A percentile compares a stretch with the other conserved stretches of the same genome.
Evolutionary conservation across 352 stramenopile species (phyloP).

Genomic region (Hyaloperonospora arabidopsidis): DNA sequence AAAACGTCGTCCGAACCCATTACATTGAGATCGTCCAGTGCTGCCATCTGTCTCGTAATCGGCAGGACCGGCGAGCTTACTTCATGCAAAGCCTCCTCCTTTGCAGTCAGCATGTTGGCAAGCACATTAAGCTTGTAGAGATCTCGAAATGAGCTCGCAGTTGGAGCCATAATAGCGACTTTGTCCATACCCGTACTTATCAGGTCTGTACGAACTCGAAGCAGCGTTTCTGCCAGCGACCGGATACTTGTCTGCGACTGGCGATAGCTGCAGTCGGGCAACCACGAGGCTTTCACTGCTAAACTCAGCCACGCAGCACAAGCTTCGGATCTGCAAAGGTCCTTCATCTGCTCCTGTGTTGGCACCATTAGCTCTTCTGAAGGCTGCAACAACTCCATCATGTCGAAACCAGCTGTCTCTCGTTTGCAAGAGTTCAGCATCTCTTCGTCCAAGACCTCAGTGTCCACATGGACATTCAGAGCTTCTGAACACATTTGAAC

Average conservation of each 20-base stretch:
- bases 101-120: conserved; percentile 14
- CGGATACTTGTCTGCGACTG: conserved; percentile 24
- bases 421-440: conserved; percentile 13
- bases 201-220: conserved; percentile 25
- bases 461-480: conserved; percentile 23
- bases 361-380: conserved; percentile 9
- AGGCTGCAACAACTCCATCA: conserved; percentile 12
- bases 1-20: conserved; percentile 9
- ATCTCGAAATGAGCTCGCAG: conserved; percentile 24
- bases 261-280: conserved; percentile 30
- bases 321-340: conserved; percentile 20
- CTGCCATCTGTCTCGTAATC: conserved; percentile 14
- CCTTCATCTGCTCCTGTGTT: conserved; percentile 16
- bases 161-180: conserved; percentile 11
- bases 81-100: conserved; percentile 7
- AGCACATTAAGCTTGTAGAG: conserved; percentile 25
- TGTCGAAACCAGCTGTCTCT: conserved; percentile 14
- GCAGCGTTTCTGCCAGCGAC: conserved; percentile 27
- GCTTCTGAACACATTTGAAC: conserved; percentile 25
- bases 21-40: conserved; percentile 11
- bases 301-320: conserved; percentile 21
- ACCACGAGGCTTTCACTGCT: conserved; percentile 13
- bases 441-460: conserved; percentile 15
- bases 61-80: conserved; percentile 7
- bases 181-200: not conserved